Conservation (phyloP, 1,139 yeast genomes). For the Eremothecium gossypii region DNA sequence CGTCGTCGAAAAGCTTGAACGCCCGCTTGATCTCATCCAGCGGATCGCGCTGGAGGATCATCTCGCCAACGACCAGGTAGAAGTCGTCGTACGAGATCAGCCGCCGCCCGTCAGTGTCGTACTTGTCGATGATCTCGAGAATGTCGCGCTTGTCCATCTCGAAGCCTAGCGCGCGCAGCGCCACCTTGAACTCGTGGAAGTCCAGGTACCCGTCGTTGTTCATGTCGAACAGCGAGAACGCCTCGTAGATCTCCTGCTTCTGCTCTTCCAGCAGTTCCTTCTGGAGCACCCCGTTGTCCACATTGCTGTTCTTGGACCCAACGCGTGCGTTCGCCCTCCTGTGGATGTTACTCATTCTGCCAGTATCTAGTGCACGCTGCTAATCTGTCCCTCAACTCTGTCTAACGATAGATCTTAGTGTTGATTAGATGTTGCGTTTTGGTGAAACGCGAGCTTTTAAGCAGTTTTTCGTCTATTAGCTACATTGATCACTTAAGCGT, state of each 20-base stretch:
- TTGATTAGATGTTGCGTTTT: no score
- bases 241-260: conserved; percentile 86
- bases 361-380: not conserved
- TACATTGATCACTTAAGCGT: no score
- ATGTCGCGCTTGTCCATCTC: conserved; percentile 76
- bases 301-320: conserved; percentile 4
- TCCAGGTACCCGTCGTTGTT: conserved; percentile 85
- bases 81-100: conserved; percentile 76
- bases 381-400: no score
- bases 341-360: conserved; percentile 8
- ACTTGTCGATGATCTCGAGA: conserved; percentile 68
- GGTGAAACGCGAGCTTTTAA: no score
- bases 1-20: conserved; percentile 83
- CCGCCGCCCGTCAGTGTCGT: conserved; percentile 67
- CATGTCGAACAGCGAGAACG: conserved; percentile 87
- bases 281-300: conserved; percentile 13
- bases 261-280: conserved; percentile 79
- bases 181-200: conserved; percentile 86
- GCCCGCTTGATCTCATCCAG: conserved; percentile 87
- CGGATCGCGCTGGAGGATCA: conserved; percentile 79
- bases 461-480: no score
- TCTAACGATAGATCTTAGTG: no score
- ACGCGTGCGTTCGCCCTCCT: conserved; percentile 11
- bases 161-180: conserved; percentile 89
- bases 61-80: conserved; percentile 54